Evolutionary conservation across 2,329 filamentous ascomycete genomes (phyloP).

Genomic region (Fusarium falciforme): DNA sequence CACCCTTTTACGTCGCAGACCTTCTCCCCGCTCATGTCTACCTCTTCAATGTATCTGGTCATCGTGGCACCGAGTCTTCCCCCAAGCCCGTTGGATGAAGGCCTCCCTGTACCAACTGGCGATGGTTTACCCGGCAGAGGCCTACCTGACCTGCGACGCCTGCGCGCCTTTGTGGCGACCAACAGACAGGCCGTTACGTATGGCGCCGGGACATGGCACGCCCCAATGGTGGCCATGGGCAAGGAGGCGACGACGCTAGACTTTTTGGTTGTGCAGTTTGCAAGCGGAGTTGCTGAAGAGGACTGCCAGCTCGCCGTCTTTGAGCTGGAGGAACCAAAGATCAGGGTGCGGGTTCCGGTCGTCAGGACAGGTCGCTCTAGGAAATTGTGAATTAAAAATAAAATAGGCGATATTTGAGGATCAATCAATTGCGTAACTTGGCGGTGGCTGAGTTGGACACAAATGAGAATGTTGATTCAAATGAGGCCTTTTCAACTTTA

Average conservation of each 20-base stretch:
- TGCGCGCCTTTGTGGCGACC: constrained; percentile 83
- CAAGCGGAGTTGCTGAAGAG: constrained; percentile 82
- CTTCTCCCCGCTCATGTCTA: constrained; percentile 79
- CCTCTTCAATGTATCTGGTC: constrained; percentile 75
- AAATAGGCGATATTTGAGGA: constrained; percentile 26
- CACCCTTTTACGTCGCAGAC: constrained; percentile 96
- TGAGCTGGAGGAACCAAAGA: constrained; percentile 51
- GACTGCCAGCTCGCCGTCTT: constrained; percentile 85
- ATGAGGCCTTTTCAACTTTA: neutral
- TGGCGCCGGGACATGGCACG: constrained; percentile 92
- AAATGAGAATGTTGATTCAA: constrained; percentile 12
- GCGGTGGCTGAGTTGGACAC: constrained; percentile 28
- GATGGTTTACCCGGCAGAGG: constrained; percentile 67
- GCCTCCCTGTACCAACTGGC: constrained; percentile 44
- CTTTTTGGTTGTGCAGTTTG: constrained; percentile 91
- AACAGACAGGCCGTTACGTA: constrained; percentile 91
- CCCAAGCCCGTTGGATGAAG: constrained; percentile 44
- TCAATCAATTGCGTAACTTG: constrained; percentile 17
- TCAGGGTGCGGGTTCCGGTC: constrained; percentile 46
- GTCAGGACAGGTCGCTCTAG: constrained; percentile 17
- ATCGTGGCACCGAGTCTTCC: constrained; percentile 85
- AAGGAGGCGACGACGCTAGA: constrained; percentile 69
- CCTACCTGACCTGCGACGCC: constrained; percentile 75
- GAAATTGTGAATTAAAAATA: constrained; percentile 20
- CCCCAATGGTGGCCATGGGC: constrained; percentile 92